Evolutionary conservation across 2,329 filamentous ascomycete genomes (phyloP).

Genomic region (Nemania sp.): DNA sequence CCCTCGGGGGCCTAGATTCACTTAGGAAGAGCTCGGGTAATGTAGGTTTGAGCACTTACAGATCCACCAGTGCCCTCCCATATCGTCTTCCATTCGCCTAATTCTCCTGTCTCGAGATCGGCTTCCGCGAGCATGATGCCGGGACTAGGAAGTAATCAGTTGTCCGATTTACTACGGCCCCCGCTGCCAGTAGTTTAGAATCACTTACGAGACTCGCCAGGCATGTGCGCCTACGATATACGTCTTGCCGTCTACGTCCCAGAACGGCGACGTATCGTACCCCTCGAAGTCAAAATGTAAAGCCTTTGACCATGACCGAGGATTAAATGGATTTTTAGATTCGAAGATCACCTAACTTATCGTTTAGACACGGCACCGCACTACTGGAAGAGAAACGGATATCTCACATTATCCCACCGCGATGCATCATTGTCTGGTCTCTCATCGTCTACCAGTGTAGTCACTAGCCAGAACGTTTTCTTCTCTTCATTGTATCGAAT

Average conservation of each 20-base stretch:
- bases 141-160: conserved; percentile 45
- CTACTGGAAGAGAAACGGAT: background rate
- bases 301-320: conserved; percentile 60
- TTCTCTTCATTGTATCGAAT: conserved; percentile 57
- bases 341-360: conserved; percentile 58
- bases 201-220: conserved; percentile 51
- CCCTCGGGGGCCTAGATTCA: conserved; percentile 59
- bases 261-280: conserved; percentile 67
- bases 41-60: conserved; percentile 38
- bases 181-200: no score
- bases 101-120: conserved; percentile 56
- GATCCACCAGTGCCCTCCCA: conserved; percentile 62
- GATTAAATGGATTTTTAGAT: conserved; percentile 57
- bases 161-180: background rate
- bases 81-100: conserved; percentile 55
- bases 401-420: conserved; percentile 52
- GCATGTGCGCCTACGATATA: conserved; percentile 61
- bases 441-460: conserved; percentile 55
- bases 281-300: conserved; percentile 62
- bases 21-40: background rate
- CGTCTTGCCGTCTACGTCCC: conserved; percentile 66
- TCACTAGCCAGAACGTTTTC: conserved; percentile 59
- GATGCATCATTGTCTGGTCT: conserved; percentile 47
- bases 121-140: conserved; percentile 56
- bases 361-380: conserved; percentile 13